phyloP scores from a whole-genome alignment of 176 grass and related monocot genomes.

The Paspalum vaginatum region DNA sequence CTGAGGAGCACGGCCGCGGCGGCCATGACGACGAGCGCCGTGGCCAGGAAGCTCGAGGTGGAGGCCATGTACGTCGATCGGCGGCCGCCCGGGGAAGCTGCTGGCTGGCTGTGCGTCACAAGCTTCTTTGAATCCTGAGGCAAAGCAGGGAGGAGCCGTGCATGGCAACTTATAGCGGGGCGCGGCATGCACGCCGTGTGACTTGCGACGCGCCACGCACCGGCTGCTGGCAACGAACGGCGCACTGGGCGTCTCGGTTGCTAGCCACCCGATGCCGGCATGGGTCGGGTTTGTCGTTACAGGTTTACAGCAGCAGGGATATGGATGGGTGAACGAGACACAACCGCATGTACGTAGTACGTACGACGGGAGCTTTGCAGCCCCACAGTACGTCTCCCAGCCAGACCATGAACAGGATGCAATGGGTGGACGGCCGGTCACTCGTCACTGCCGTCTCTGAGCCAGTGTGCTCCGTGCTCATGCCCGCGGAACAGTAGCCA shows the following conservation, averaged over 20 bases:
- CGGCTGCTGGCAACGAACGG: neutral
- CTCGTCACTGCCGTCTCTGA: too few species aligned
- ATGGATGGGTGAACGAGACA: constrained; percentile 17
- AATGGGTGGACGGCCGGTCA: too few species aligned
- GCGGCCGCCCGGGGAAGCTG: neutral
- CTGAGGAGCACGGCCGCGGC: neutral
- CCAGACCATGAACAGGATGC: neutral
- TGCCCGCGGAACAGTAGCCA: too few species aligned
- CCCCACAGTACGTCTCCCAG: neutral
- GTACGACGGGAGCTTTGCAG: neutral
- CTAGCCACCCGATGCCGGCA: constrained; percentile 29
- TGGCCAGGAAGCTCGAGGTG: constrained; percentile 14
- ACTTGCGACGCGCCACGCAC: too few species aligned
- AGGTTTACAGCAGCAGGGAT: too few species aligned
- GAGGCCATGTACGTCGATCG: constrained; percentile 37
- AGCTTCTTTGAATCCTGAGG: neutral
- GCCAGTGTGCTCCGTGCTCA: too few species aligned
- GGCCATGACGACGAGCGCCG: constrained; percentile 28
- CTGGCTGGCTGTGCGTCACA: neutral
- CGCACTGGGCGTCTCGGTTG: neutral
- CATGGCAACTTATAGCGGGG: constrained; percentile 41
- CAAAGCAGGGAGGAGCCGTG: neutral
- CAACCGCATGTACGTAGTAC: neutral
- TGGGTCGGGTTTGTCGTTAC: constrained; percentile 16
- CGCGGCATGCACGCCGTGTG: too few species aligned